Evolutionary conservation across 1,284 basidiomycete genomes (phyloP), one percentile per base, ranked within the genome.

Genomic region (Marasmius oreades): DNA sequence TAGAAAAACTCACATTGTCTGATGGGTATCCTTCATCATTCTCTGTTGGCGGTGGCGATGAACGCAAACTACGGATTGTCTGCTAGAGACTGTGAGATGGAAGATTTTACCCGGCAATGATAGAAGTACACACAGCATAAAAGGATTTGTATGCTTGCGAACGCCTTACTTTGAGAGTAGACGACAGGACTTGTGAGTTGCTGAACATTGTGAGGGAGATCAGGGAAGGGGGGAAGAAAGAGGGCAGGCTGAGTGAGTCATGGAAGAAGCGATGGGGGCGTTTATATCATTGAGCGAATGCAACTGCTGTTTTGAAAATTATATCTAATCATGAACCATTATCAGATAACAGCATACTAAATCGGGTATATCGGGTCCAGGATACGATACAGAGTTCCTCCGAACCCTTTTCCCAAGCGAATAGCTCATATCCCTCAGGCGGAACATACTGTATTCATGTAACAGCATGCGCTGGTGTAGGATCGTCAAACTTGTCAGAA

Each of bases 61-160:
- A 33, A 4, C 78, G 73, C 56, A 81, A 67, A 53, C 73, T 74
- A 55, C 77, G 74, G 55, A 84, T 77, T 8, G 83, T 85, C 82
- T 85, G 58, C 2, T 23, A 24, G 57, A 37, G 34, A 61, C 45
- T 58, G 31, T 58, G 26, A 57, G 57, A 51, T 34, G 52, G 39
- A 39, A 20, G n/a, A n/a, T n/a, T 23, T 23, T 36, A 22, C 51
- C 10, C 44, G 22, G 37, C 20, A 53, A 11, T 42, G 55, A 26
- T 36, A 52, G 34, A 11, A 7, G n/a, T 36, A 68, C 78, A 51
- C 59, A 88, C 86, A 22, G 86, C 83, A 65, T 86, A 86, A 62
- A 79, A 83, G 10, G 86, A 83, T 59, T 74, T 82, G 70, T 77
- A 79, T 2, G 80, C 74, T 24, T 70, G 69, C 8, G 68, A 67